Evolutionary conservation across 768 basidiomycete species (phyloP).

Genomic region (Leccinum boreale): DNA sequence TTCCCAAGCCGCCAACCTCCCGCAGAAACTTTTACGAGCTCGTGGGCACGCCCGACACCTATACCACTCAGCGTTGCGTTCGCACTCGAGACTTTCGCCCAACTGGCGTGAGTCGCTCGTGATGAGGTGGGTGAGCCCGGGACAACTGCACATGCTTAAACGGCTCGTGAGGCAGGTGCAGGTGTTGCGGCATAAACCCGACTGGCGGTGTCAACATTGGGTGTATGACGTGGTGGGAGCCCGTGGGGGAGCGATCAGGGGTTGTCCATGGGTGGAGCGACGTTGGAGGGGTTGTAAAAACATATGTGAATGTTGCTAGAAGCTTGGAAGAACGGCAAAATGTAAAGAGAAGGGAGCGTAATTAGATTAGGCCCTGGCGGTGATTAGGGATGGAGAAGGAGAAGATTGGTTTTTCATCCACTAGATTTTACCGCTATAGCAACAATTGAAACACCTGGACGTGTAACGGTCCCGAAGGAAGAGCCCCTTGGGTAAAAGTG

Average conservation of each 20-base stretch:
- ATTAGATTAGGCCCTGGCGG: background rate
- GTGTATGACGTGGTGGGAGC: conserved; percentile 19
- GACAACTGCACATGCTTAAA: conserved; percentile 16
- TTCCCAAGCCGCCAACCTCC: background rate
- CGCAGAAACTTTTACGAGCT: conserved; percentile 29
- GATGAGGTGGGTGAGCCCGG: conserved; percentile 21
- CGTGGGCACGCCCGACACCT: conserved; percentile 25
- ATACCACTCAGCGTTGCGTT: conserved; percentile 7
- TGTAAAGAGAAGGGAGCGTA: conserved; percentile 5
- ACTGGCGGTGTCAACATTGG: conserved; percentile 30
- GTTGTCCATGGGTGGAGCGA: conserved; percentile 12
- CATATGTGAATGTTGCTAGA: conserved; percentile 28
- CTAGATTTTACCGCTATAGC: conserved; percentile 13
- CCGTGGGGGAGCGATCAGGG: conserved; percentile 4
- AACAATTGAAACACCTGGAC: conserved; percentile 19
- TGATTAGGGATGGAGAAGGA: background rate
- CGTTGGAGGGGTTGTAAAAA: conserved; percentile 16
- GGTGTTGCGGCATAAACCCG: conserved; percentile 15
- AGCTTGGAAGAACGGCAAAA: conserved; percentile 30
- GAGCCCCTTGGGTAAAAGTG: background rate
- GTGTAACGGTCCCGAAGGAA: background rate
- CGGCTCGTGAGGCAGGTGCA: conserved; percentile 8
- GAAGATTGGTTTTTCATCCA: background rate
- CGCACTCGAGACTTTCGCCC: conserved; percentile 8
- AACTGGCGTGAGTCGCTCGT: conserved; percentile 26